Evolutionary conservation across 495 filamentous ascomycete genomes (phyloP).

Genomic region (Penicillium paxilli): DNA sequence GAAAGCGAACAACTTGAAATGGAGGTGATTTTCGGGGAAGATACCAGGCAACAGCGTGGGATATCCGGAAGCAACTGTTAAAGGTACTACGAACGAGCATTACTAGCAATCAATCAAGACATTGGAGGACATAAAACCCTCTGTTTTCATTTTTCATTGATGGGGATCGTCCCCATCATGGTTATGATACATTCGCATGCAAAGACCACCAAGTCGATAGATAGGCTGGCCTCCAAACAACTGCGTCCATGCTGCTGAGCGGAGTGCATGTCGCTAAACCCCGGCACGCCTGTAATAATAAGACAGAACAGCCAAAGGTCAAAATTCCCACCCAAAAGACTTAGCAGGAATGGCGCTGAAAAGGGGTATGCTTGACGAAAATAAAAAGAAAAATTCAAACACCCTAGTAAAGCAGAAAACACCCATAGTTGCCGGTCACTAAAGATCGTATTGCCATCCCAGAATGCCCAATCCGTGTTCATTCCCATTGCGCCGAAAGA

Average conservation of each 20-base stretch:
- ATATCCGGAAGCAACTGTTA: too few relatives aligned
- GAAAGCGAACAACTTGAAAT: too few relatives aligned
- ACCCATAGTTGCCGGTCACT: slow-evolving; percentile 20
- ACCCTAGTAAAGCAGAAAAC: slow-evolving; percentile 6
- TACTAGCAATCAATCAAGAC: too few relatives aligned
- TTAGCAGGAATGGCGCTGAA: slow-evolving; percentile 25
- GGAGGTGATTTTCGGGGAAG: too few relatives aligned
- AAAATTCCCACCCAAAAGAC: slow-evolving; percentile 18
- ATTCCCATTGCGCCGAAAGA: slow-evolving; percentile 34
- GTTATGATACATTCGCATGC: slow-evolving; percentile 20
- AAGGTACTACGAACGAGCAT: too few relatives aligned
- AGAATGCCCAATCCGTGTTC: slow-evolving; percentile 23
- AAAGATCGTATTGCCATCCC: slow-evolving; percentile 24
- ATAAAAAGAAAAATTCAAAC: slow-evolving; percentile 12
- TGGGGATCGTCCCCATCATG: slow-evolving; percentile 7
- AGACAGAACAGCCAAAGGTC: slow-evolving; percentile 6
- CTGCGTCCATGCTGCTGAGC: neutral
- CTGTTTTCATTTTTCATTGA: slow-evolving; percentile 26
- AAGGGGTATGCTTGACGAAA: slow-evolving; percentile 26
- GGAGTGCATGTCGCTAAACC: slow-evolving; percentile 1
- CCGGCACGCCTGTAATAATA: slow-evolving; percentile 5
- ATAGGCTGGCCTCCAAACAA: neutral
- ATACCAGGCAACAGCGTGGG: too few relatives aligned
- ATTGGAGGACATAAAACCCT: slow-evolving; percentile 24
- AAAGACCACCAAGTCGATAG: neutral